Evolutionary conservation across 1,284 basidiomycete species (phyloP).

Genomic region (Gomphus sp.): DNA sequence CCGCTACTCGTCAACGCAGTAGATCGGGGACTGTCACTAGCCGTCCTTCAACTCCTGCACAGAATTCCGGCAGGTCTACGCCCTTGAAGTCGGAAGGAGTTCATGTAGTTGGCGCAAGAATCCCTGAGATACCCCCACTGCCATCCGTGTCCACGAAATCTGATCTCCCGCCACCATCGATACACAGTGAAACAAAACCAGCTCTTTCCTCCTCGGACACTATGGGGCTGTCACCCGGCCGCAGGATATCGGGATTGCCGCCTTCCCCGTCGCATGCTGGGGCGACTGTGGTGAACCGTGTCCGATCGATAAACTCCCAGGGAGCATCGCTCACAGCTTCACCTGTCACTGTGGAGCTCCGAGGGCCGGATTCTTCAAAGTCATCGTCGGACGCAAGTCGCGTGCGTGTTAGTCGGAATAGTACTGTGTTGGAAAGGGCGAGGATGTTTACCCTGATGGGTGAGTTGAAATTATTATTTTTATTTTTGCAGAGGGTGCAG

Average conservation of each 20-base stretch:
- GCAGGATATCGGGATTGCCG: background rate
- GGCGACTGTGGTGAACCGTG: background rate
- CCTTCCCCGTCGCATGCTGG: background rate
- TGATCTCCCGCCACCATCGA: background rate
- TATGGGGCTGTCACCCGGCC: background rate
- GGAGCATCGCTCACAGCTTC: slow-evolving; percentile 10
- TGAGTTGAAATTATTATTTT: background rate
- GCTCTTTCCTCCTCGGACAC: background rate
- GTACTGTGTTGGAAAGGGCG: slow-evolving; percentile 41
- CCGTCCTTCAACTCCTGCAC: background rate
- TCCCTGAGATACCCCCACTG: background rate
- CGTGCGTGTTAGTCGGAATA: slow-evolving; percentile 12
- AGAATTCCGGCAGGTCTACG: background rate
- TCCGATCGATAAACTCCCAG: slow-evolving; percentile 3
- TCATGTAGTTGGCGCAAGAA: background rate
- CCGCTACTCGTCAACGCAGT: background rate
- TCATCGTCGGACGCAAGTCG: slow-evolving; percentile 16
- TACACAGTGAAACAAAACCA: background rate
- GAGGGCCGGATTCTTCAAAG: slow-evolving; percentile 16
- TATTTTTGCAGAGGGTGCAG: background rate
- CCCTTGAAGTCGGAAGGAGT: background rate
- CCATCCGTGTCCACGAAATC: background rate
- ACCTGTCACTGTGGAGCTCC: background rate
- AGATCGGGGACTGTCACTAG: background rate
- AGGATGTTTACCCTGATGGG: slow-evolving; percentile 22